These are phyloP conservation scores for Thinopyrum elongatum DNA, from an alignment of 176 grass and related monocot species.

Conservation along the genomic window DNA sequence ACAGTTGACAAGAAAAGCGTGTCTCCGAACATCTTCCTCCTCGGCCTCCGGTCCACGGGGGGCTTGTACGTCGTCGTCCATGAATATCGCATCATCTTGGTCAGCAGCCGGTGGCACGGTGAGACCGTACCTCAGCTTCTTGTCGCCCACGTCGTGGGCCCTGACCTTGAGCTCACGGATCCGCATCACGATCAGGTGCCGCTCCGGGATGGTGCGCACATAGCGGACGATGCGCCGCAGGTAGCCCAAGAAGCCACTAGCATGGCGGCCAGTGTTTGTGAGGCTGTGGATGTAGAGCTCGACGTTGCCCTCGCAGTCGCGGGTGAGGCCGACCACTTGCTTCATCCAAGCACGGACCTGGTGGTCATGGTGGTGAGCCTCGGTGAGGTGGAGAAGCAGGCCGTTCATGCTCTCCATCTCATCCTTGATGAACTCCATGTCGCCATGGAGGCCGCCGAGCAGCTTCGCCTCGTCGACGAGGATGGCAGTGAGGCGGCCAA, in stretches of 20 bases:
- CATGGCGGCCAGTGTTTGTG: rapidly evolving
- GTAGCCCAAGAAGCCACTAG: background rate
- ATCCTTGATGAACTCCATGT: background rate
- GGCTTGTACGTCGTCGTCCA: too few relatives aligned
- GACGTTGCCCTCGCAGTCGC: background rate
- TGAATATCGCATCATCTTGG: background rate
- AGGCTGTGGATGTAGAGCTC: background rate
- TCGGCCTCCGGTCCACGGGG: too few relatives aligned
- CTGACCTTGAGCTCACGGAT: background rate
- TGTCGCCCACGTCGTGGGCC: background rate
- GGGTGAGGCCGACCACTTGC: background rate
- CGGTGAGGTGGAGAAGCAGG: background rate
- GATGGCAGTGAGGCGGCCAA: too few relatives aligned
- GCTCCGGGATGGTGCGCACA: background rate
- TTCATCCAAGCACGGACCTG: background rate
- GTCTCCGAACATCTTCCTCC: too few relatives aligned
- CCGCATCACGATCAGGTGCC: background rate
- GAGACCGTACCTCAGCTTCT: background rate
- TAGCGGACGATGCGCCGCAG: background rate
- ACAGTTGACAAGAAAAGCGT: too few relatives aligned
- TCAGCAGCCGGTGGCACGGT: background rate
- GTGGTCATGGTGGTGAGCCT: background rate
- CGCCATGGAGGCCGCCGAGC: background rate
- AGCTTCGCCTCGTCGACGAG: background rate
- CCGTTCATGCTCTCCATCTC: background rate